Evolutionary conservation across 441 rosid genomes (phyloP).

Genomic region (Populus hybrid): DNA sequence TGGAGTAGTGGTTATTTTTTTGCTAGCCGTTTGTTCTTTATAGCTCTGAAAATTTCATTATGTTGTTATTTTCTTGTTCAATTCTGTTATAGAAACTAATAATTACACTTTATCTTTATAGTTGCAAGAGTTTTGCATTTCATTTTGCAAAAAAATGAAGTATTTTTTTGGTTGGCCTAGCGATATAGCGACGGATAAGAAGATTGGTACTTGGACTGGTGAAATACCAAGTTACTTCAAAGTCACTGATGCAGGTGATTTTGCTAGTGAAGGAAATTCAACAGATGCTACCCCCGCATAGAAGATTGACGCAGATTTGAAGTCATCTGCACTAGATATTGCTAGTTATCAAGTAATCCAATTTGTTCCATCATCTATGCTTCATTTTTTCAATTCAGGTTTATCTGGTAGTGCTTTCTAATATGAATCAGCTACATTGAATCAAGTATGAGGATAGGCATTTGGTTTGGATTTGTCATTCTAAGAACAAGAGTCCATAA

Average conservation of each 20-base stretch:
- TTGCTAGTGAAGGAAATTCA: constrained; percentile 26
- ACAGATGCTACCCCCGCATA: constrained; percentile 34
- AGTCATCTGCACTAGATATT: constrained; percentile 54
- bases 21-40: background rate
- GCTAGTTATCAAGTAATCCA: constrained; percentile 73
- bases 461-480: no score
- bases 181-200: constrained; percentile 39
- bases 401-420: background rate
- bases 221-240: constrained; percentile 62
- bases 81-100: constrained; percentile 11
- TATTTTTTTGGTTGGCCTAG: constrained; percentile 55
- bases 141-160: constrained; percentile 52
- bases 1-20: no score
- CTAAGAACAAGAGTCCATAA: background rate
- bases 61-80: constrained; percentile 6
- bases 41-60: background rate
- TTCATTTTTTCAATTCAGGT: background rate
- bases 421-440: background rate
- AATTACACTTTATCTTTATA: constrained; percentile 26
- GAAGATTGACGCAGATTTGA: constrained; percentile 41
- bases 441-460: no score
- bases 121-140: constrained; percentile 50
- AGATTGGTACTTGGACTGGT: constrained; percentile 62
- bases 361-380: background rate
- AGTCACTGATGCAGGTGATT: constrained; percentile 31